phyloP scores from a whole-genome alignment of 441 rosid genomes.

The Biscutella laevigata region DNA sequence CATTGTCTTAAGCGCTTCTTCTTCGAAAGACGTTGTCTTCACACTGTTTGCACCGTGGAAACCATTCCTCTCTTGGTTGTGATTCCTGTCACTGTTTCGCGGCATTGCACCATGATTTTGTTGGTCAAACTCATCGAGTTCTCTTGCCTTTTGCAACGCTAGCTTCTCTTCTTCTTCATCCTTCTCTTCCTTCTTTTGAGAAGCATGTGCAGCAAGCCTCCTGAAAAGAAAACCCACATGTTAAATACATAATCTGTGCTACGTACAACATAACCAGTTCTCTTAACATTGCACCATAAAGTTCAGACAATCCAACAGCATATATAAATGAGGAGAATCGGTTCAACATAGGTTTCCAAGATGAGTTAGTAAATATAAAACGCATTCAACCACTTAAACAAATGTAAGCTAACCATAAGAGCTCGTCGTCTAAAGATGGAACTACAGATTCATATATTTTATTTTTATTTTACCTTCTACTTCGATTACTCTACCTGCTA shows the following conservation, averaged over 20 bases:
- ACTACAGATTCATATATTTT: too few relatives aligned
- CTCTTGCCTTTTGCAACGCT: conserved; percentile 53
- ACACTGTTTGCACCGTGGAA: conserved; percentile 91
- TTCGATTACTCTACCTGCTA: too few relatives aligned
- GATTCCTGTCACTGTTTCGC: conserved; percentile 54
- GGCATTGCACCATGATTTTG: conserved; percentile 88
- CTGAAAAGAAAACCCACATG: conserved; percentile 22
- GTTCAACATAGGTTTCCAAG: not conserved
- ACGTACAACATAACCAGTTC: not conserved
- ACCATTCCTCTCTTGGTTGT: conserved; percentile 52
- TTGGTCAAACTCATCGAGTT: conserved; percentile 83
- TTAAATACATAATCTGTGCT: not conserved
- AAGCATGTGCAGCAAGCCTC: conserved; percentile 58
- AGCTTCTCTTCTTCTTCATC: conserved; percentile 68
- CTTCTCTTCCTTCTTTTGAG: conserved; percentile 62
- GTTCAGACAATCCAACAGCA: not conserved
- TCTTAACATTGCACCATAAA: not conserved
- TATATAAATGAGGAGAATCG: not conserved
- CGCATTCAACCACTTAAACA: not conserved
- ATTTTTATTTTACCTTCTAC: too few relatives aligned
- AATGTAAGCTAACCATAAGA: not conserved
- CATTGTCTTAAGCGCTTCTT: conserved; percentile 85
- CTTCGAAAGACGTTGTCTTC: conserved; percentile 72
- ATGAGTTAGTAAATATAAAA: not conserved
- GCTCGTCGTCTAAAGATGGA: too few relatives aligned